These are phyloP conservation scores for Curvularia eragrostidis DNA, from an alignment of 2,329 filamentous ascomycete species.

Conservation along the genomic window DNA sequence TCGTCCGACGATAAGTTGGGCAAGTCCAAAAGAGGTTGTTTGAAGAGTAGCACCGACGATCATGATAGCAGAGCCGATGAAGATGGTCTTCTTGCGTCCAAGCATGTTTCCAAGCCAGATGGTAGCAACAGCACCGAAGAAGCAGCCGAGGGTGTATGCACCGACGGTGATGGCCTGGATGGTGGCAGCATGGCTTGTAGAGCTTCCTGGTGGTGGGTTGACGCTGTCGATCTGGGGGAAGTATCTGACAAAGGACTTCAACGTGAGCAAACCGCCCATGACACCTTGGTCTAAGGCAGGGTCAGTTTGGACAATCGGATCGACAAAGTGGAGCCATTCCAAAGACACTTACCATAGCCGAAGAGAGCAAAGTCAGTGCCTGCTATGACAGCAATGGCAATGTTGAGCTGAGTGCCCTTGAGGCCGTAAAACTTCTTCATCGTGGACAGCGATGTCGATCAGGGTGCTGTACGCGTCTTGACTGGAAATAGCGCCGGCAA, in stretches of 20 bases:
- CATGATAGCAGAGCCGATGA: constrained; percentile 66
- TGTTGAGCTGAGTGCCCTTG: constrained; percentile 68
- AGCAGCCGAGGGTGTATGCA: constrained; percentile 53
- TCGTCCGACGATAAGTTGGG: constrained; percentile 56
- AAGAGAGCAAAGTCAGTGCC: constrained; percentile 73
- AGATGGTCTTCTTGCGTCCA: constrained; percentile 64
- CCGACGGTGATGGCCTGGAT: constrained; percentile 53
- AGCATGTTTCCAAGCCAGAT: constrained; percentile 64
- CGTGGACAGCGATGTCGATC: constrained; percentile 2
- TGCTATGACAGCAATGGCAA: constrained; percentile 73
- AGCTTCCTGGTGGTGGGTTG: constrained; percentile 41
- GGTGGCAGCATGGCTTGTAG: constrained; percentile 47
- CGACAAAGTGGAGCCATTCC: background rate
- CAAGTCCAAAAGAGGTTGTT: constrained; percentile 56
- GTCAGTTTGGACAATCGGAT: constrained; percentile 15
- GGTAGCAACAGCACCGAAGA: constrained; percentile 53
- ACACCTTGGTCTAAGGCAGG: constrained; percentile 50
- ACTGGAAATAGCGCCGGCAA: constrained; percentile 1
- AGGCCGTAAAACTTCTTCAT: constrained; percentile 67
- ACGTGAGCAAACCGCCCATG: constrained; percentile 72
- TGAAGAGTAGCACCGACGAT: constrained; percentile 67
- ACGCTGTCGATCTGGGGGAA: constrained; percentile 53
- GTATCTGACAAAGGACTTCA: constrained; percentile 63
- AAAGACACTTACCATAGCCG: constrained; percentile 62
- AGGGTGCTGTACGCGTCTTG: background rate